phyloP scores from a whole-genome alignment of 2,329 filamentous ascomycete genomes.

The Aaosphaeria pasadenensis region DNA sequence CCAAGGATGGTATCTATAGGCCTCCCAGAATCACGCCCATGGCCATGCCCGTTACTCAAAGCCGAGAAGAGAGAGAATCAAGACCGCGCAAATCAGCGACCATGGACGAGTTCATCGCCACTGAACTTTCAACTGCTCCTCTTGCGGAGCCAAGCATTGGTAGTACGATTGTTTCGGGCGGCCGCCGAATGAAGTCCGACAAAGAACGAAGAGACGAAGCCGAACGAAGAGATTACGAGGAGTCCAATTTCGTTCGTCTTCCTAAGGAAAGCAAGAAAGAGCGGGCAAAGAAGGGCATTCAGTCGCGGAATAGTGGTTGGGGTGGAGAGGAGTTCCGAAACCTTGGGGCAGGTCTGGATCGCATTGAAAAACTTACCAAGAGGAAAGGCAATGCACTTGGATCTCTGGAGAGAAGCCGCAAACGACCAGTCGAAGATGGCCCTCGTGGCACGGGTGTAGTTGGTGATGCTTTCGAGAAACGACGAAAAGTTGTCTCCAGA shows the following conservation, averaged over 20 bases:
- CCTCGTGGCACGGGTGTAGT: slow-evolving; percentile 64
- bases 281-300: slow-evolving; percentile 58
- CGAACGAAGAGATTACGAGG: slow-evolving; percentile 83
- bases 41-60: slow-evolving; percentile 67
- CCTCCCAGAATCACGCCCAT: slow-evolving; percentile 87
- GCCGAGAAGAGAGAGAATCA: slow-evolving; percentile 60
- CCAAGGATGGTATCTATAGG: slow-evolving; percentile 71
- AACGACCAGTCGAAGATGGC: slow-evolving; percentile 72
- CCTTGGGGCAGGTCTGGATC: slow-evolving; percentile 78
- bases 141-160: slow-evolving; percentile 87
- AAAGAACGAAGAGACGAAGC: slow-evolving; percentile 73
- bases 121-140: slow-evolving; percentile 79
- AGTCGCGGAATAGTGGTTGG: slow-evolving; percentile 55
- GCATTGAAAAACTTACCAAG: slow-evolving; percentile 79
- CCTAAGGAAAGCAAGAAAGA: slow-evolving; percentile 89
- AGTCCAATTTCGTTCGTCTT: slow-evolving; percentile 84
- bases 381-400: slow-evolving; percentile 55
- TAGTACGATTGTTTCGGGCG: slow-evolving; percentile 77
- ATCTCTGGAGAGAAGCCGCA: slow-evolving; percentile 79
- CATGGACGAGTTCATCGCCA: slow-evolving; percentile 86
- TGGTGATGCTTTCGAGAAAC: slow-evolving; percentile 66
- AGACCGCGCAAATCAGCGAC: slow-evolving; percentile 72
- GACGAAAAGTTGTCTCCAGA: slow-evolving; percentile 33
- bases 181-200: slow-evolving; percentile 74
- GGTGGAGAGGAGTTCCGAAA: slow-evolving; percentile 93